Conservation (phyloP, 495 filamentous ascomycete genomes). For the Geoglossum glabrum region DNA sequence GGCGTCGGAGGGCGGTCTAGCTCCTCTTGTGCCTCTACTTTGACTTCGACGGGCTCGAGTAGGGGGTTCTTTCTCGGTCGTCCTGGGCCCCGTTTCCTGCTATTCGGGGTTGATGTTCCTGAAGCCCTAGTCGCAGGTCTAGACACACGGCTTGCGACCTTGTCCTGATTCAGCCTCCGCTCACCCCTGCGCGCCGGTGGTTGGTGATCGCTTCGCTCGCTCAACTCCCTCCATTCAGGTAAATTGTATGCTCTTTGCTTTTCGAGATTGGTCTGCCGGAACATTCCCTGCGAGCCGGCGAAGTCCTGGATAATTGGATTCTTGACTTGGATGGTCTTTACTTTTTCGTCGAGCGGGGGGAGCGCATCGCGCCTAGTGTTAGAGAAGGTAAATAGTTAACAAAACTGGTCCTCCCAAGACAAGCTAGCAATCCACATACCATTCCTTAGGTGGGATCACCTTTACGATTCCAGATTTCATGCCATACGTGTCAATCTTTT, state of each 20-base stretch:
- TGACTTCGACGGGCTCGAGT: conserved; percentile 6
- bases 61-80: conserved; percentile 12
- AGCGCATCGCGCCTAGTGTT: conserved; percentile 43
- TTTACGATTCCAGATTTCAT: conserved; percentile 96
- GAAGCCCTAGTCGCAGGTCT: conserved; percentile 17
- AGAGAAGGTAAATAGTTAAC: neutral
- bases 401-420: conserved; percentile 1
- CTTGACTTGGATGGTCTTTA: conserved; percentile 83
- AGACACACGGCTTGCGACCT: conserved; percentile 18
- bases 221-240: conserved; percentile 82
- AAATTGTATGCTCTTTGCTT: conserved; percentile 91
- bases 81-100: conserved; percentile 10
- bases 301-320: conserved; percentile 98
- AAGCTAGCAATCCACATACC: conserved; percentile 31
- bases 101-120: conserved; percentile 12
- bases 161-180: conserved; percentile 51
- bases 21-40: conserved; percentile 26
- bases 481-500: conserved; percentile 77
- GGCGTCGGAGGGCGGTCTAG: conserved; percentile 31
- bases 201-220: conserved; percentile 84
- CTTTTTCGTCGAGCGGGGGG: conserved; percentile 55
- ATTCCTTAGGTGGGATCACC: conserved; percentile 84
- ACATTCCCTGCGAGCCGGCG: conserved; percentile 78
- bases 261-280: conserved; percentile 88
- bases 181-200: conserved; percentile 89